Evolutionary conservation across 2,329 filamentous ascomycete species (phyloP).

Genomic region (Stachybotrys chlorohalonatus): DNA sequence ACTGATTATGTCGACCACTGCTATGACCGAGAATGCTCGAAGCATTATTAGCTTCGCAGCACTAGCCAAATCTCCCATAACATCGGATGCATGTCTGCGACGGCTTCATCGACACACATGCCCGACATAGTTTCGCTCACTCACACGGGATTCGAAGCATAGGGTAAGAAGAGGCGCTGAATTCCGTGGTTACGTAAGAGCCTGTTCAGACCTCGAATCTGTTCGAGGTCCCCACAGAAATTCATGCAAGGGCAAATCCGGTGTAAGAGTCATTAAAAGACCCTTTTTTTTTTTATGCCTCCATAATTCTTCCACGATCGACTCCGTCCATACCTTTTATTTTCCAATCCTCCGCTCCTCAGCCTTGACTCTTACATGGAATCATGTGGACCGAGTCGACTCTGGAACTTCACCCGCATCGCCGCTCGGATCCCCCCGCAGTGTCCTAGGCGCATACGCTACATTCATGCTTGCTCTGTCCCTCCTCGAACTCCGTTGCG

Average conservation of each 20-base stretch:
- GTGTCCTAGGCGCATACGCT: neutral
- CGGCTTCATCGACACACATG: too few relatives aligned
- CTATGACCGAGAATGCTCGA: too few relatives aligned
- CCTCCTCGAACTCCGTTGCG: neutral
- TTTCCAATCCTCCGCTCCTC: neutral
- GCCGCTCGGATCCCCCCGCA: neutral
- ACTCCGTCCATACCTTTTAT: neutral
- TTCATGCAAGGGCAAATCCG: neutral
- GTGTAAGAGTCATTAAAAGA: neutral
- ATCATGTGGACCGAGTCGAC: conserved; percentile 15
- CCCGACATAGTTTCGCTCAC: too few relatives aligned
- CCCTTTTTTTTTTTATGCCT: neutral
- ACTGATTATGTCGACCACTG: too few relatives aligned
- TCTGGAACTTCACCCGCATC: conserved; percentile 4
- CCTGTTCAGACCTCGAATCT: neutral
- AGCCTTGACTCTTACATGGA: conserved; percentile 12
- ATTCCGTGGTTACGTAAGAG: neutral
- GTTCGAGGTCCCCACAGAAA: neutral
- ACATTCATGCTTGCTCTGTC: neutral
- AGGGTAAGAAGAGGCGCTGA: neutral
- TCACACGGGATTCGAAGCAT: too few relatives aligned
- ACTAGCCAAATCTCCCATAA: too few relatives aligned
- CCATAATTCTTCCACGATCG: neutral
- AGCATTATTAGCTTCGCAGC: too few relatives aligned
- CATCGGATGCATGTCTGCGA: too few relatives aligned